Evolutionary conservation across 129 eudicot species (phyloP), one percentile per base, ranked within the genome.

Genomic region (Apium graveolens): DNA sequence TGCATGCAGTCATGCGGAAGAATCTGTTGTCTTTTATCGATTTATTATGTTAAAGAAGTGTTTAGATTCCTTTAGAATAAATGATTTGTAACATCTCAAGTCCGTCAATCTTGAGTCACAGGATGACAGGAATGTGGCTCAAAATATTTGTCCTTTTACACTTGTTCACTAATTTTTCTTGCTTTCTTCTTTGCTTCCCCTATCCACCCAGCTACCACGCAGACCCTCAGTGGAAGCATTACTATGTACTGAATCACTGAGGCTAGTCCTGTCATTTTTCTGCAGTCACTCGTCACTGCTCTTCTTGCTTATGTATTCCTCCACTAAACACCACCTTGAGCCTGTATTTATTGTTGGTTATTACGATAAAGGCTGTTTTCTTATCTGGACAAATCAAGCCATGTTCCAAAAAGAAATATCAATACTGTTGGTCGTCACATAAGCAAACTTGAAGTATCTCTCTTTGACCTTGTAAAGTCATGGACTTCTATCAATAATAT

Each of bases 1-100:
- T 21, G 16, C 75, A 43, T 21, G 16, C 75, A 18, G 9, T 38
- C 32, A 7, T 70, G 43, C 39, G 75, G 48, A 70, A 70, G 75
- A 70, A 39, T 41, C 18, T 72, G 34, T 42, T 44, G 29, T 72
- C 51, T 72, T 39, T 72, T 44, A 72, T 72, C 76, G 53, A 11
- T 42, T 1, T 72, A n/a, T 42, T 41, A 24, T 24, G 21, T 27
- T 41, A 10, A 1, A 42, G 4, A 72, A 72, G 35, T 34, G 74
- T 72, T 24, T 21, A 53, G 76, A 72, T n/a, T 72, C 37, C 76
- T 72, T 42, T 1, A 42, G 37, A 72, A 72, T 12, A n/a, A 42
- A 39, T 24, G 27, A 41, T n/a, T 11, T 11, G 45, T 72, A n/a
- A 26, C 37, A 42, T 72, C 76, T 72, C 24, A 66, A 70, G 76